Base-by-base conservation (phyloP, 441 rosid species). In the Pelargonium myrrhifolium region DNA sequence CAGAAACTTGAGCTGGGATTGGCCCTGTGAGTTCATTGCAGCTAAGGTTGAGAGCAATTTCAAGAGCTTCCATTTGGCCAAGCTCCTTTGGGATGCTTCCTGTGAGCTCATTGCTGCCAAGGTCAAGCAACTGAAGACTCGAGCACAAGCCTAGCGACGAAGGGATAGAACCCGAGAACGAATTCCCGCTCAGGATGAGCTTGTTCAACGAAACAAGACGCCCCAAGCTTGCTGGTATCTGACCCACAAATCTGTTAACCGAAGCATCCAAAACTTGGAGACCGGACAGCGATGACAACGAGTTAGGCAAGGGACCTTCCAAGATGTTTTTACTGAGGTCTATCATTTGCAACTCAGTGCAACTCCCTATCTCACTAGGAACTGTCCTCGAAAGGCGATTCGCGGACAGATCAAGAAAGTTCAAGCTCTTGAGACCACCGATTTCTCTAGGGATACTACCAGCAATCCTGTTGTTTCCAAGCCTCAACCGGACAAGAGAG, bases 91-190 rank as follows among this genome's bases (percentile, higher is more conserved):
- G 99, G 22, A 94, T 83, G 65, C 73, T 81, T 43, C 96, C 93
- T 1, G 74, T 74, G 67, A 94, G 92, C 78, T 77, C 82, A 65
- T 94, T 93, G 86, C 85, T 82, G 74, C 96, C 78, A 0, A 94
- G 95, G 76, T 94, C 99, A 62, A 94, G 97, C 76, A 94, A 78
- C 66, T 94, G 96, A 51, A 94, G 93, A 71, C 90, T 84, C 11
- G 85, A 87, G 58, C 96, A 91, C 43, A 80, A 77, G 51, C 96
- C 91, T 64, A 89, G 77, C 1, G 93, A 82, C 6, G 85, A 64
- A 66, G 97, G 97, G 60, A 93, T 86, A 0, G 77, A 71, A n/a
- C 99, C 99, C 0, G 96, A 82, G 74, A 93, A 78, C n/a, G 72
- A 71, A 39, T 93, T 93, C 79, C 71, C 78, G 59, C 93, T 73